Evolutionary conservation across 2,329 filamentous ascomycete species (phyloP), one percentile per base, ranked within the genome.

Genomic region (Periconia digitata): DNA sequence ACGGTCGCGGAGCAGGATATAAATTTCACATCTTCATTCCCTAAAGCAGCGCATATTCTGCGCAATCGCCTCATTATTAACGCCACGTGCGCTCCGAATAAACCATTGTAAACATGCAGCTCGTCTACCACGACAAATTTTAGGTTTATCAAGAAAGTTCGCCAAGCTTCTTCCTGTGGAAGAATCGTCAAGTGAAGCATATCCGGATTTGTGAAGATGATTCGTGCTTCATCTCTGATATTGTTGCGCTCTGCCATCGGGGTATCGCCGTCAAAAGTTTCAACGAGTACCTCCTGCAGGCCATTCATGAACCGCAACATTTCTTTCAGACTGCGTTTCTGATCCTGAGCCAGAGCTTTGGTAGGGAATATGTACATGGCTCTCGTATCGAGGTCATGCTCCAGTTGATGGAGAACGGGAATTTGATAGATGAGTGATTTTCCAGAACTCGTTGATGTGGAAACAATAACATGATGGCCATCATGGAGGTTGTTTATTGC

Each of bases 291-390:
- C 36, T 89, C 79, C 63, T 91, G 85, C 18, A 97, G 72, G 0
- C 85, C 85, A 1, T 86, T 82, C 80, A 99, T 89, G 60, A 87
- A 96, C 1, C 81, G 75, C 51, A 97, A 76, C 65, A 97, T 81
- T 44, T 96, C 90, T 62, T 89, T 89, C 67, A 99, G 76, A 58
- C 91, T 96, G 58, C 91, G 82, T 59, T 86, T 85, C 70, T 99
- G 94, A 70, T 99, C 94, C 68, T 99, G 94, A 0, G 94, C 92
- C 15, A 99, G 75, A 1, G 94, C 94, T 72, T 99, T 99, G 0
- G 94, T 99, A 0, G 94, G 94, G 52, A 99, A 99, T 29, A 99
- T 96, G 67, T 96, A 97, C 85, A 99, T 90, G 2, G 94, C 94
- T 59, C 94, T 80, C 8, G 89, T 89, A 47, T 85, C 78, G 2